Conservation (phyloP, 2,329 filamentous ascomycete genomes). For the Nemania abortiva region DNA sequence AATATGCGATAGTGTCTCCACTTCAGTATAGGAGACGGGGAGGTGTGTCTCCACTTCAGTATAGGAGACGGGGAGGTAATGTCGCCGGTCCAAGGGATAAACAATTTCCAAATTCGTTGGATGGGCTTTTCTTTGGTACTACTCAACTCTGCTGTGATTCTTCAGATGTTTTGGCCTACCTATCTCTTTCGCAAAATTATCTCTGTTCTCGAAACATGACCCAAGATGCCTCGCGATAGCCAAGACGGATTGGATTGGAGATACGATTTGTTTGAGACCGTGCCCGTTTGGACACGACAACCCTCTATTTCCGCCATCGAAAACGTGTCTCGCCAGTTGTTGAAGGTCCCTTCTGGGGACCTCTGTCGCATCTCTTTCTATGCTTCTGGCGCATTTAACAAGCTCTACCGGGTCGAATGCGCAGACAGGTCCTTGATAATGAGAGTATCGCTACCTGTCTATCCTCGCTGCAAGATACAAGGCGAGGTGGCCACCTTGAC, state of each 20-base stretch:
- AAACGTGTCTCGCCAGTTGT: slow-evolving; percentile 15
- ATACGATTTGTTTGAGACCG: not conserved
- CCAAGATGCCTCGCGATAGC: slow-evolving; percentile 4
- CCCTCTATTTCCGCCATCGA: slow-evolving; percentile 24
- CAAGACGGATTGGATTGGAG: slow-evolving; percentile 18
- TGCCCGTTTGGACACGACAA: slow-evolving; percentile 23
- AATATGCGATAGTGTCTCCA: not conserved
- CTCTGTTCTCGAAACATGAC: slow-evolving; percentile 1
- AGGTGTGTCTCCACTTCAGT: slow-evolving; percentile 1
- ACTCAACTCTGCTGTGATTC: not conserved
- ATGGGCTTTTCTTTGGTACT: not conserved
- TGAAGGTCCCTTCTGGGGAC: slow-evolving; percentile 1
- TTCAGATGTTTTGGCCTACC: slow-evolving; percentile 1
- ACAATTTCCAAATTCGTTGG: slow-evolving; percentile 1
- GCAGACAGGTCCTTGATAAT: slow-evolving; percentile 18
- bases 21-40: slow-evolving; percentile 1
- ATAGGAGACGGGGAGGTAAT: slow-evolving; percentile 1
- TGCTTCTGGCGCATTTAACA: slow-evolving; percentile 20
- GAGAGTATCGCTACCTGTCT: slow-evolving; percentile 25
- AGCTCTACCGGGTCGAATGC: slow-evolving; percentile 29
- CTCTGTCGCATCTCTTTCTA: slow-evolving; percentile 20
- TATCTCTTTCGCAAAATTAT: slow-evolving; percentile 1
- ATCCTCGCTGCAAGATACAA: slow-evolving; percentile 21
- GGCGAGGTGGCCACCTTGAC: slow-evolving; percentile 23
- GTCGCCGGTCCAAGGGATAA: slow-evolving; percentile 1